Evolutionary conservation across 1,139 yeast genomes (phyloP).

Genomic region (Ashbya aceris): DNA sequence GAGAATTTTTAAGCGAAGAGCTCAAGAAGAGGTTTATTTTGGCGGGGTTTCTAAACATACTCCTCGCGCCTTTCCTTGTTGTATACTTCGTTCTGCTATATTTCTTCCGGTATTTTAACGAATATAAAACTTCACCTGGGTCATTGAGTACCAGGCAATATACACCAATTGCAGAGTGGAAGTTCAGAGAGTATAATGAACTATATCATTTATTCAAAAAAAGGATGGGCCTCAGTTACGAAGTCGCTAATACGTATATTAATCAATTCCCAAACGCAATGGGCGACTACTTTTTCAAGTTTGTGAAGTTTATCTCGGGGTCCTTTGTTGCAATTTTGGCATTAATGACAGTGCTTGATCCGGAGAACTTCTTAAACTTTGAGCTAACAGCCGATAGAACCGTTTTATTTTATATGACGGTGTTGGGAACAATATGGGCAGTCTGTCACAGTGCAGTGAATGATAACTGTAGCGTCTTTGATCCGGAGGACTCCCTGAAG

Average conservation of each 20-base stretch:
- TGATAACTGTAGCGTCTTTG: constrained; percentile 61
- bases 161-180: constrained; percentile 94
- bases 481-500: constrained; percentile 76
- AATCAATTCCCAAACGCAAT: constrained; percentile 89
- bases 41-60: constrained; percentile 76
- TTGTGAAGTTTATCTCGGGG: constrained; percentile 72
- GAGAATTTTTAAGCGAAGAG: constrained; percentile 60
- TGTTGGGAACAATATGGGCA: constrained; percentile 79
- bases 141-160: constrained; percentile 79
- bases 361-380: constrained; percentile 82
- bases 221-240: constrained; percentile 66
- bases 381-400: constrained; percentile 78
- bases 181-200: constrained; percentile 86
- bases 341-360: constrained; percentile 76
- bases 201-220: constrained; percentile 77
- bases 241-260: constrained; percentile 72
- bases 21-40: constrained; percentile 69
- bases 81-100: constrained; percentile 71
- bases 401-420: constrained; percentile 75
- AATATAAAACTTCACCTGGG: constrained; percentile 82
- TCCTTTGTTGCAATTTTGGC: constrained; percentile 85
- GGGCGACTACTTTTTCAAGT: constrained; percentile 51
- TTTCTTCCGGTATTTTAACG: constrained; percentile 87
- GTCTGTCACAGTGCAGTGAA: constrained; percentile 54
- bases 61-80: constrained; percentile 80